Base-by-base conservation (phyloP, 2,329 filamentous ascomycete species). In the Colletotrichum australisinense region DNA sequence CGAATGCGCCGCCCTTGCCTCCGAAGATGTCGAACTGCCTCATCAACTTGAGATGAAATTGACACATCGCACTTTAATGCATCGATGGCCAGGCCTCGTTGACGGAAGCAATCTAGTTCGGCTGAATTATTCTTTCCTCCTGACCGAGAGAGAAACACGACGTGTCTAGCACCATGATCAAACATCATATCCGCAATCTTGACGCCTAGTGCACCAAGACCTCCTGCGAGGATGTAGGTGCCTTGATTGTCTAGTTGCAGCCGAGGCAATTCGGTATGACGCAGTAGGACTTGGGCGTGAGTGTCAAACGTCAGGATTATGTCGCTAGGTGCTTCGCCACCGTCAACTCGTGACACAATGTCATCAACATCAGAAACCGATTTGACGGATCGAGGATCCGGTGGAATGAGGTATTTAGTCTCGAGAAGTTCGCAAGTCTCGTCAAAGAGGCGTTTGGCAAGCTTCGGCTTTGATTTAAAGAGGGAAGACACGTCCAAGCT, bases 241-340 rank as follows among this genome's bases (percentile, higher is more conserved):
- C 24, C 64, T 4, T 56, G 24, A 1, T 42, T 14, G 4, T 75
- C 16, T 0, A 73, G 72, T 1, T 62, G 46, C 11, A 58, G 59
- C 68, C 77, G 74, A 32, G 67, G 16, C 1, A 52, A n/a, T 11
- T 72, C 77, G 74, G 7, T 78, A 60, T n/a, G 76, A 66, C 14
- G 60, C 8, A 52, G 76, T 28, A 67, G 22, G 26, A 69, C 60
- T 24, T 56, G 46, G 16, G 56, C 35, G 5, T 11, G 3, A 6
- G 28, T 0, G n/a, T 70, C 55, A n/a, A 59, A 9, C 1, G 67
- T 68, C 5, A 69, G 42, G 12, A 67, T 22, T 1, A 81, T 28
- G 2, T 28, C 4, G 82, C 75, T 5, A 83, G 78, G 53, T 84
- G 85, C 0, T 81, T 83, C 4, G 80, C 76, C 16, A 9, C 1